These are phyloP conservation scores for Mycena haematopus DNA, from an alignment of 768 basidiomycete genomes.

Conservation along the genomic window DNA sequence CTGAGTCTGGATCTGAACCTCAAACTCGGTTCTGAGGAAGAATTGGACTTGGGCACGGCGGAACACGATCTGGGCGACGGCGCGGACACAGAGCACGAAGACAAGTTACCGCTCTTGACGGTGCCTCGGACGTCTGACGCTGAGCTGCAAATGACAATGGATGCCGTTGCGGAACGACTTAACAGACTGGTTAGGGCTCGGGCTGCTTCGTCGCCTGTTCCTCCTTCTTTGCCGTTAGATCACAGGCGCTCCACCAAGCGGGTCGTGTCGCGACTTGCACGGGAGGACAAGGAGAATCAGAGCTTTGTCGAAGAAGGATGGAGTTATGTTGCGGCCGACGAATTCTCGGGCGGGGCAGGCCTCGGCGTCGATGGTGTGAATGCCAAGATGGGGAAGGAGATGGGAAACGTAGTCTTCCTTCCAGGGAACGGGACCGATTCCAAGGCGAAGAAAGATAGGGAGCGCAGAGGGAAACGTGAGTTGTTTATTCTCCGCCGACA, in stretches of 20 bases:
- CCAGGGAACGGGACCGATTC: slow-evolving; percentile 32
- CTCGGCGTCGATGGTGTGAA: slow-evolving; percentile 42
- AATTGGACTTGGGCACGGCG: slow-evolving; percentile 6
- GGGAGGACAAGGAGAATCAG: slow-evolving; percentile 53
- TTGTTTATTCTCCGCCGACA: slow-evolving; percentile 16
- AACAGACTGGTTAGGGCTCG: slow-evolving; percentile 42
- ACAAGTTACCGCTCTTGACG: slow-evolving; percentile 44
- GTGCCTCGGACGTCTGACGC: slow-evolving; percentile 49
- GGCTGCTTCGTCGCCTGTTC: slow-evolving; percentile 29
- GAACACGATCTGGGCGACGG: slow-evolving; percentile 4
- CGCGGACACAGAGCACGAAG: slow-evolving; percentile 11
- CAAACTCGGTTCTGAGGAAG: slow-evolving; percentile 21
- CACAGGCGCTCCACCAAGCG: slow-evolving; percentile 21
- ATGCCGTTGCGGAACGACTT: slow-evolving; percentile 53
- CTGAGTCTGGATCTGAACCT: slow-evolving; percentile 26
- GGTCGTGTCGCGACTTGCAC: slow-evolving; percentile 27
- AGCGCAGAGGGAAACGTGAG: slow-evolving; percentile 64
- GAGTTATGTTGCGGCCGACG: slow-evolving; percentile 45
- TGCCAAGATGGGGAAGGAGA: slow-evolving; percentile 48
- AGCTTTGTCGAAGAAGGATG: slow-evolving; percentile 44
- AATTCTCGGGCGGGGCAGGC: slow-evolving; percentile 39
- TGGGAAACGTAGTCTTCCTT: slow-evolving; percentile 54
- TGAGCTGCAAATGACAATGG: slow-evolving; percentile 49
- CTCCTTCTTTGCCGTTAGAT: slow-evolving; percentile 28
- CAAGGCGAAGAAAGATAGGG: slow-evolving; percentile 54